These are phyloP conservation scores for Magnusiomyces tetraspermus DNA, from an alignment of 1,139 yeast genomes.

Conservation along the genomic window DNA sequence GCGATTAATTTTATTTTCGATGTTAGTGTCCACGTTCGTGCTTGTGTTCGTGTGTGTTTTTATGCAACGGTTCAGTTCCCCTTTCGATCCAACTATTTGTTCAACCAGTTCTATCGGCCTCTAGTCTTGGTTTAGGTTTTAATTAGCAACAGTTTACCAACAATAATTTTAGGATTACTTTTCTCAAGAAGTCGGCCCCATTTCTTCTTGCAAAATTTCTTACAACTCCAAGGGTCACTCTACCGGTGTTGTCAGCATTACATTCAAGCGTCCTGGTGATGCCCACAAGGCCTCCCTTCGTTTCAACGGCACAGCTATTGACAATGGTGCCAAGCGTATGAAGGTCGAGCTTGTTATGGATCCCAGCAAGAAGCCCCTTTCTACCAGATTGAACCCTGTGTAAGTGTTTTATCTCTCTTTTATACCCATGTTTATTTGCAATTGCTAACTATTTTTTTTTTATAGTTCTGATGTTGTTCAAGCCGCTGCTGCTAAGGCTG, in stretches of 20 bases:
- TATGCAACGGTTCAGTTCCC: not conserved
- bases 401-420: conserved; percentile 20
- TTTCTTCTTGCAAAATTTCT: conserved; percentile 57
- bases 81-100: not conserved
- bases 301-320: conserved; percentile 90
- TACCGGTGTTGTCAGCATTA: conserved; percentile 82
- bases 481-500: conserved; percentile 26
- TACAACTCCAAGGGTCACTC: conserved; percentile 87
- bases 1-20: too few species aligned
- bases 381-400: conserved; percentile 59
- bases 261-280: conserved; percentile 56
- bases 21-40: too few species aligned
- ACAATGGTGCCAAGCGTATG: conserved; percentile 70
- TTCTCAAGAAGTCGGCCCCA: conserved; percentile 80
- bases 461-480: conserved; percentile 12
- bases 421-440: not conserved
- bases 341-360: conserved; percentile 80
- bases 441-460: not conserved
- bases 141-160: conserved; percentile 9
- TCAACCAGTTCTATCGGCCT: not conserved
- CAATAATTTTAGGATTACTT: conserved; percentile 64
- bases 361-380: conserved; percentile 68
- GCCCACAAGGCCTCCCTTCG: conserved; percentile 73
- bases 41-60: too few species aligned
- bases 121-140: not conserved